These are phyloP conservation scores for Juglanconis oblonga DNA, from an alignment of 2,329 filamentous ascomycete species.

Conservation along the genomic window DNA sequence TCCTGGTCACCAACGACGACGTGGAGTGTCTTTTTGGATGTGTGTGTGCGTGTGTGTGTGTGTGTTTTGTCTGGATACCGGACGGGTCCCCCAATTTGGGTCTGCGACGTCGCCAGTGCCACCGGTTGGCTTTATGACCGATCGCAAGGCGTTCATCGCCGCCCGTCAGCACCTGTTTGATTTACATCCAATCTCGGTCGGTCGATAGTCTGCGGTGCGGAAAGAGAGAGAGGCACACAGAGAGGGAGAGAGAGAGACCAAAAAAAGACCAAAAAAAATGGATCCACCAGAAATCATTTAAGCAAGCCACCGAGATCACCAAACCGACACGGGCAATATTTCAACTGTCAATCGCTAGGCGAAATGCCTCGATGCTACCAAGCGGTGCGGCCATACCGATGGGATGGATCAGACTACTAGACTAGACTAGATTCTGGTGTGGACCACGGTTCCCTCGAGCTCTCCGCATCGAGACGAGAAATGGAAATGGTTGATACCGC, in stretches of 20 bases:
- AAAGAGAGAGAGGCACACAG: background rate
- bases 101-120: slow-evolving; percentile 18
- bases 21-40: slow-evolving; percentile 5
- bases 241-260: background rate
- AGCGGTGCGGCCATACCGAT: slow-evolving; percentile 3
- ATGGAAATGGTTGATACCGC: no score
- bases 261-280: background rate
- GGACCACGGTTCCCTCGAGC: background rate
- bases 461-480: no score
- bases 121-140: slow-evolving; percentile 15
- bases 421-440: no score
- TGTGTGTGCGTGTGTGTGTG: no score
- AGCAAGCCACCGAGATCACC: background rate
- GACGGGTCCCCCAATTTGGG: slow-evolving; percentile 13
- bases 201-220: background rate
- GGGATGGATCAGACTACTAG: slow-evolving; percentile 2
- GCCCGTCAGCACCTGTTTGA: slow-evolving; percentile 10
- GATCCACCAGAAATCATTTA: background rate
- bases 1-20: slow-evolving; percentile 12
- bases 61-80: no score
- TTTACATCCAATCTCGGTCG: slow-evolving; percentile 16
- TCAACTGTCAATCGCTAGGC: background rate
- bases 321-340: background rate
- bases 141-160: slow-evolving; percentile 15
- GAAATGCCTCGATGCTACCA: background rate